Percentiles rank a stretch among this genome's conserved stretches.
Conservation (phyloP, 495 filamentous ascomycete species). For the Wilcoxina mikolae region DNA sequence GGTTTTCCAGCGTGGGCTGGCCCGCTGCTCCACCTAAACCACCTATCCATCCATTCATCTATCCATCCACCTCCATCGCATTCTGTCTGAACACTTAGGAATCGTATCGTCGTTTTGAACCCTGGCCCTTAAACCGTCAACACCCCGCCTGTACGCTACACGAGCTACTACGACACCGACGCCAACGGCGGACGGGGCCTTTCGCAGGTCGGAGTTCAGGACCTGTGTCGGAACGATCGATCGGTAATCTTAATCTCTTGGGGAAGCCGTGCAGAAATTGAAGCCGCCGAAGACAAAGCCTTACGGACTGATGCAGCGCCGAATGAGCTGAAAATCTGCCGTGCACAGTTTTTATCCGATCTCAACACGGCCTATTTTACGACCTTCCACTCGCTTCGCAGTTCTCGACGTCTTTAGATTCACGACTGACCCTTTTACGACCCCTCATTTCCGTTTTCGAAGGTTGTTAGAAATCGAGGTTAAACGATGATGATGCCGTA, state of each 20-base stretch:
- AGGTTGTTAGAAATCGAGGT: not conserved
- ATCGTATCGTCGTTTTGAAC: not conserved
- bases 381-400: not conserved
- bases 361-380: constrained; percentile 1
- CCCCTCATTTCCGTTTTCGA: not conserved
- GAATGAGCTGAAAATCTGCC: not conserved
- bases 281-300: not conserved
- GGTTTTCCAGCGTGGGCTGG: constrained; percentile 6
- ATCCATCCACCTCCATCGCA: not conserved
- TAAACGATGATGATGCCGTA: constrained; percentile 10
- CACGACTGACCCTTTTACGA: not conserved
- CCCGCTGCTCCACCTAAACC: constrained; percentile 1
- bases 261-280: not conserved
- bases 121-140: not conserved
- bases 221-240: not conserved
- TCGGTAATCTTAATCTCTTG: constrained; percentile 1
- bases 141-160: not conserved
- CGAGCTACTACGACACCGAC: not conserved
- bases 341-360: not conserved
- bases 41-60: not conserved
- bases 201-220: not conserved
- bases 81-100: not conserved
- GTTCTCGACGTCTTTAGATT: not conserved
- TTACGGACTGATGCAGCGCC: constrained; percentile 7
- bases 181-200: not conserved